Evolutionary conservation across 2,329 filamentous ascomycete species (phyloP).

Genomic region (Ophiostoma pallidulum): DNA sequence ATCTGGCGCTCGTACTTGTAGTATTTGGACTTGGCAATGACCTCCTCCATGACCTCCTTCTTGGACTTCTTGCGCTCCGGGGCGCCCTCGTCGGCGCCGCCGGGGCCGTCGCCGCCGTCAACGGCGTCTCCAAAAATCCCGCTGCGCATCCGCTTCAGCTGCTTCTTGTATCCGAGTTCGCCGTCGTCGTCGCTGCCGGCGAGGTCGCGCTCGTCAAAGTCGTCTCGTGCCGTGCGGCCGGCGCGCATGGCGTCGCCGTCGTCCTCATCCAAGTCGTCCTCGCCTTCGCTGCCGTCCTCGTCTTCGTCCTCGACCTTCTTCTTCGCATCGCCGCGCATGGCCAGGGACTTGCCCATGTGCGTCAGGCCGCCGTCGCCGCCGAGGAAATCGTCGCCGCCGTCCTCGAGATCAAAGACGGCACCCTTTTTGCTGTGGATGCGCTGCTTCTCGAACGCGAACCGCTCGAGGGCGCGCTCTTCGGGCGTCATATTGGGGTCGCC

Average conservation of each 20-base stretch:
- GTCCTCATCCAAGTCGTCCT: not conserved
- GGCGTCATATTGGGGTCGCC: slow-evolving; percentile 88
- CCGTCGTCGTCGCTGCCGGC: slow-evolving; percentile 50
- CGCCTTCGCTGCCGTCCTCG: slow-evolving; percentile 9
- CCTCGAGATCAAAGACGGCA: slow-evolving; percentile 84
- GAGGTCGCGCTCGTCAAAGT: slow-evolving; percentile 72
- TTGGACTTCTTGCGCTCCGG: slow-evolving; percentile 89
- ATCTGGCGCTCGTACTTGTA: slow-evolving; percentile 93
- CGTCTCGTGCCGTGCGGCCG: slow-evolving; percentile 51
- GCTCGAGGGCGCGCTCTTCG: slow-evolving; percentile 83
- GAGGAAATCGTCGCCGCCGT: slow-evolving; percentile 47
- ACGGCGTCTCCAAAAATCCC: slow-evolving; percentile 33
- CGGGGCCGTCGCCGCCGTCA: slow-evolving; percentile 13
- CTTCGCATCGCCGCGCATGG: slow-evolving; percentile 47
- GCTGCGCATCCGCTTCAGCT: slow-evolving; percentile 47
- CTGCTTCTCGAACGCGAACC: slow-evolving; percentile 84
- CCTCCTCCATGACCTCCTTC: slow-evolving; percentile 94
- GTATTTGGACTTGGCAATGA: slow-evolving; percentile 93
- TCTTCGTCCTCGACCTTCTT: slow-evolving; percentile 21
- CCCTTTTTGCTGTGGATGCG: slow-evolving; percentile 59
- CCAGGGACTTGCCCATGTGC: slow-evolving; percentile 69
- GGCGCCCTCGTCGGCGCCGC: slow-evolving; percentile 43
- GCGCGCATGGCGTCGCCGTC: not conserved
- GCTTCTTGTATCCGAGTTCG: slow-evolving; percentile 44
- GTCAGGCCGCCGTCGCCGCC: slow-evolving; percentile 26